Conservation (phyloP, 768 basidiomycete species). For the Collybia mongolica region DNA sequence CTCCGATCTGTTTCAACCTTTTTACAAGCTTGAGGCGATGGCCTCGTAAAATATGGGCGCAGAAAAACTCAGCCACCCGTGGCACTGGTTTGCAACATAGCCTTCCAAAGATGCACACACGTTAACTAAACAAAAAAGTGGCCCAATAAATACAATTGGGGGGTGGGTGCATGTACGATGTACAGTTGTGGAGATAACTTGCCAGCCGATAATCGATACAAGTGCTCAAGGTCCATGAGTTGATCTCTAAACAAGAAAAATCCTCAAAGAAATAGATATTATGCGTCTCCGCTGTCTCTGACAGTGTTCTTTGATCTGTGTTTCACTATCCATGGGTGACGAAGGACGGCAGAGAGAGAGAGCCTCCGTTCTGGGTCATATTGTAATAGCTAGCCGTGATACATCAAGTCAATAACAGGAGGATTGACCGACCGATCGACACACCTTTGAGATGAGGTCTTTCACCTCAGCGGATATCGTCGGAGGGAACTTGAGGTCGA, state of each 20-base stretch:
- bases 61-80: too few relatives aligned
- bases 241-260: background rate
- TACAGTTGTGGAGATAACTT: too few relatives aligned
- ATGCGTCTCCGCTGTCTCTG: conserved; percentile 18
- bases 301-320: conserved; percentile 50
- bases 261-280: background rate
- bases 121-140: too few relatives aligned
- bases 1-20: too few relatives aligned
- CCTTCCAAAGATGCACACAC: too few relatives aligned
- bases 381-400: conserved; percentile 66
- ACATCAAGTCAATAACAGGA: conserved; percentile 7
- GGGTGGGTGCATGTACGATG: too few relatives aligned
- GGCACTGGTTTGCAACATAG: too few relatives aligned
- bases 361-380: conserved; percentile 79
- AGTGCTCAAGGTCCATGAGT: too few relatives aligned
- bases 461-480: conserved; percentile 61
- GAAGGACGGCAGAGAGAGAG: conserved; percentile 68
- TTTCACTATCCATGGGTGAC: conserved; percentile 86
- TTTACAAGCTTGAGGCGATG: too few relatives aligned
- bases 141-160: too few relatives aligned
- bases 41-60: too few relatives aligned
- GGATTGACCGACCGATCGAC: conserved; percentile 14
- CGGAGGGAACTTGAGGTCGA: conserved; percentile 73
- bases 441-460: conserved; percentile 62
- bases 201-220: too few relatives aligned